Conservation (phyloP, 495 filamentous ascomycete genomes). For the Penicillium nucicola region DNA sequence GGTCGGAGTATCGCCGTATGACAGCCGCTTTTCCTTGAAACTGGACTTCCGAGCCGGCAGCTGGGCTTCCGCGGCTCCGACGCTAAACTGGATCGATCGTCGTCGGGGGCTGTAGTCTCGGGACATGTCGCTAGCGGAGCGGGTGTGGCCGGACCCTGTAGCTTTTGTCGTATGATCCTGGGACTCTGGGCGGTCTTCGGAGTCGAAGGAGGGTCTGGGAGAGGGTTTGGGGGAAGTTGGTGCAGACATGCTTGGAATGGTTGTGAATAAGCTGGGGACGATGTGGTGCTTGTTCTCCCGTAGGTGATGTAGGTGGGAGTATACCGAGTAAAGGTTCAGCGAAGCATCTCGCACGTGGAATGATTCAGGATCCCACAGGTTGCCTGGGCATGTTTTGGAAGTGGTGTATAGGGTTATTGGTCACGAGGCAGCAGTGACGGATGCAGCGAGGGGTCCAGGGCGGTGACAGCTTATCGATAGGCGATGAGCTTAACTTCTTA, state of each 20-base stretch:
- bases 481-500: neutral
- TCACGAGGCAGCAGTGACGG: conserved; percentile 17
- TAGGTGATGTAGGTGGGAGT: neutral
- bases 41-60: conserved; percentile 29
- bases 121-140: conserved; percentile 20
- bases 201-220: conserved; percentile 45
- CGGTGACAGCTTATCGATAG: conserved; percentile 28
- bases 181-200: conserved; percentile 49
- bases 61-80: conserved; percentile 29
- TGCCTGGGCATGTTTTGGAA: conserved; percentile 2
- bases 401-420: neutral
- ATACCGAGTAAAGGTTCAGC: too few species aligned
- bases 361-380: conserved; percentile 5
- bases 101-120: conserved; percentile 22
- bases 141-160: conserved; percentile 16
- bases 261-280: neutral
- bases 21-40: conserved; percentile 25
- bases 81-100: conserved; percentile 44
- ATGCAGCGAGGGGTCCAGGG: conserved; percentile 27
- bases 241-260: conserved; percentile 21
- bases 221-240: conserved; percentile 31
- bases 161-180: conserved; percentile 16
- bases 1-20: conserved; percentile 17
- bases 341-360: neutral
- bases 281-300: neutral